phyloP scores from a whole-genome alignment of 129 eudicot genomes.

The Lactuca sativa region DNA sequence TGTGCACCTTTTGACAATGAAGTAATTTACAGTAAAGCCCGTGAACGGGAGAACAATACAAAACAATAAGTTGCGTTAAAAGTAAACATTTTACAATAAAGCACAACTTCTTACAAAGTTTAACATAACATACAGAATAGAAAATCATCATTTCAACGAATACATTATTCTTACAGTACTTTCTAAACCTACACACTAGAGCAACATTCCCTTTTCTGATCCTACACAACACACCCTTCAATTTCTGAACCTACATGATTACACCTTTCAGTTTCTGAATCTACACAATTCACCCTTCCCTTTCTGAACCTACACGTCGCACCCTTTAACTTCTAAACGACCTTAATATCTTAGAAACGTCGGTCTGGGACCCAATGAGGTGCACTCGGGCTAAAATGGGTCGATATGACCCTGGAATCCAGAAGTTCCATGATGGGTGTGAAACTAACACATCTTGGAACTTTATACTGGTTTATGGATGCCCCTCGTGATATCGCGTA shows the following conservation, averaged over 20 bases:
- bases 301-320: constrained; percentile 20
- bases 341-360: constrained; percentile 17
- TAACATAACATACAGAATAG: constrained; percentile 5
- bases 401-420: constrained; percentile 48
- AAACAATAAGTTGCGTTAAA: background rate
- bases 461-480: constrained; percentile 63
- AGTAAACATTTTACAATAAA: background rate
- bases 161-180: constrained; percentile 30
- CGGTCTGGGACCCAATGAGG: constrained; percentile 43
- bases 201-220: constrained; percentile 21
- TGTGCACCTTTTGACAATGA: background rate
- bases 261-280: constrained; percentile 4
- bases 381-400: constrained; percentile 38
- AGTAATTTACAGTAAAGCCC: constrained; percentile 2
- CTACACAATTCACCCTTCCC: constrained; percentile 18
- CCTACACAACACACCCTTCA: constrained; percentile 16
- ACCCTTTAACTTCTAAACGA: constrained; percentile 12
- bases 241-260: constrained; percentile 21
- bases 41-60: background rate
- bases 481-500: constrained; percentile 62
- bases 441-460: constrained; percentile 57
- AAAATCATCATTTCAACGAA: constrained; percentile 25
- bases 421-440: constrained; percentile 59
- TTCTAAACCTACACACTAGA: constrained; percentile 25
- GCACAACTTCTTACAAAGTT: constrained; percentile 8